These are phyloP conservation scores for Metschnikowia kunwiensis DNA, from an alignment of 805 yeast species.

Conservation along the genomic window DNA sequence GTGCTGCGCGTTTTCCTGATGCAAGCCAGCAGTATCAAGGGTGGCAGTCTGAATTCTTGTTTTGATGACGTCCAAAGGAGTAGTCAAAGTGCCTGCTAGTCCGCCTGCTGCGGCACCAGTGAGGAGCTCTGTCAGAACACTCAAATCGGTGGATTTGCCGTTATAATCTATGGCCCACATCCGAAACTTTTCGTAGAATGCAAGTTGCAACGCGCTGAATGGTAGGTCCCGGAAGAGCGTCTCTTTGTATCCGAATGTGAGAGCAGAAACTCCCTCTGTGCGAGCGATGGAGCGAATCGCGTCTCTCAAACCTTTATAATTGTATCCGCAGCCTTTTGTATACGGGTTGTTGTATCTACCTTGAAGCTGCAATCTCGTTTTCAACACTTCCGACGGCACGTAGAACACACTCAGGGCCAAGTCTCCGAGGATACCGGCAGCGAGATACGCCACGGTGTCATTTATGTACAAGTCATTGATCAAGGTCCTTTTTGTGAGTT, in stretches of 20 bases:
- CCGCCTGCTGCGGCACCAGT: slow-evolving; percentile 98
- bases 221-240: slow-evolving; percentile 91
- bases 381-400: slow-evolving; percentile 93
- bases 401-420: slow-evolving; percentile 82
- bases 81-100: slow-evolving; percentile 80
- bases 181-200: slow-evolving; percentile 86
- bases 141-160: slow-evolving; percentile 42
- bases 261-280: slow-evolving; percentile 70
- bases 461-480: slow-evolving; percentile 62
- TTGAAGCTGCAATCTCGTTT: slow-evolving; percentile 90
- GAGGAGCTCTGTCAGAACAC: slow-evolving; percentile 59
- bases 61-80: slow-evolving; percentile 89
- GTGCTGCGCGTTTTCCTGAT: slow-evolving; percentile 4
- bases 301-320: slow-evolving; percentile 69
- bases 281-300: slow-evolving; percentile 64
- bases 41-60: slow-evolving; percentile 91
- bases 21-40: slow-evolving; percentile 16
- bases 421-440: slow-evolving; percentile 93
- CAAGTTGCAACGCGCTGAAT: slow-evolving; percentile 92
- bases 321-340: slow-evolving; percentile 75
- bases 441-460: slow-evolving; percentile 75
- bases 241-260: slow-evolving; percentile 91
- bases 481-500: slow-evolving; percentile 67
- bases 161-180: slow-evolving; percentile 49
- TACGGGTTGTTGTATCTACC: slow-evolving; percentile 79